Percentiles rank a stretch among this genome's conserved stretches.
Evolutionary conservation across 441 rosid genomes (phyloP).

Genomic region (Adansonia rubrostipa): DNA sequence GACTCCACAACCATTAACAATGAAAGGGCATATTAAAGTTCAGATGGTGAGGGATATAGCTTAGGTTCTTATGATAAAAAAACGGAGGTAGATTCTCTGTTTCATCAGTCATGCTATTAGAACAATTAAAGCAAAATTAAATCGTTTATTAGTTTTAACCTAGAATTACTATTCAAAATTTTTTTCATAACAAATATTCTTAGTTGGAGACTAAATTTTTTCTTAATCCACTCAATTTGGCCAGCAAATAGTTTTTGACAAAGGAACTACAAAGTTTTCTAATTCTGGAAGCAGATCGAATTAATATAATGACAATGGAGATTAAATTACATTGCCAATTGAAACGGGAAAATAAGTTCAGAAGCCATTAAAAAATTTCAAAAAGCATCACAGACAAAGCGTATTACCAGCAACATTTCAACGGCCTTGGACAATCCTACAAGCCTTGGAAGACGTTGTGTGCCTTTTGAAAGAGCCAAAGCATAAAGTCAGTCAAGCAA

Average conservation of each 20-base stretch:
- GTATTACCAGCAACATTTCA: slow-evolving; percentile 85
- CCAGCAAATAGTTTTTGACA: not conserved
- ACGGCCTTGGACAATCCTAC: slow-evolving; percentile 82
- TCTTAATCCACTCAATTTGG: slow-evolving; percentile 2
- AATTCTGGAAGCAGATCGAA: not conserved
- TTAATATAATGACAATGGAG: not conserved
- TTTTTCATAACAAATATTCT: not conserved
- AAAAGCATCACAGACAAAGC: not conserved
- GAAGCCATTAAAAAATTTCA: not conserved
- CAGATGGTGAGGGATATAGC: not conserved
- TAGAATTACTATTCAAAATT: not conserved
- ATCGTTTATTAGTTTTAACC: not conserved
- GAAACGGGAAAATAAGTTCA: not conserved
- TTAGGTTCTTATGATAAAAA: slow-evolving; percentile 26
- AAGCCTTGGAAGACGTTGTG: slow-evolving; percentile 97
- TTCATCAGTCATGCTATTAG: not conserved
- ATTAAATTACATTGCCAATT: not conserved
- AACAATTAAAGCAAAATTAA: slow-evolving; percentile 11
- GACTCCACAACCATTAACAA: not conserved
- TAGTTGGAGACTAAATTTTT: not conserved
- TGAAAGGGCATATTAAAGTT: slow-evolving; percentile 20
- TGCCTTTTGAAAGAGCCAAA: slow-evolving; percentile 56
- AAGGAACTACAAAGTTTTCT: slow-evolving; percentile 5
- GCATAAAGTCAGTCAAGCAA: slow-evolving; percentile 23
- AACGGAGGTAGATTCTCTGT: not conserved